Evolutionary conservation across 2,329 filamentous ascomycete species (phyloP).

Genomic region (Dendryphion nanum): DNA sequence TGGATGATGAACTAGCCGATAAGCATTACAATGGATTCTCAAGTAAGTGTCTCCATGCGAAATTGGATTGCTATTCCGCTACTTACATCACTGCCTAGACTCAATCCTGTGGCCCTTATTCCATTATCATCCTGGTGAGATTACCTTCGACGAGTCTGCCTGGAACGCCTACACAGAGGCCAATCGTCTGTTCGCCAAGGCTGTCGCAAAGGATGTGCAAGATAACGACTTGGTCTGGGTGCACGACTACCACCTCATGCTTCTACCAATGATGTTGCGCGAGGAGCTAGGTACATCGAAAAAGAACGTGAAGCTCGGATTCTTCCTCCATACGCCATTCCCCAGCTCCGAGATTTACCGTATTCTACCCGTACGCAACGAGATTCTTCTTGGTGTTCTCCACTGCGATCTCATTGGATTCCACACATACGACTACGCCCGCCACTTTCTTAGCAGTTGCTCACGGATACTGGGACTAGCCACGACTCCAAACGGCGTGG

Average conservation of each 20-base stretch:
- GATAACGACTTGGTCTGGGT: slow-evolving; percentile 97
- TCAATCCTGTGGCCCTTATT: slow-evolving; percentile 98
- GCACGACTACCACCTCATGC: slow-evolving; percentile 98
- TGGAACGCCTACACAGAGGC: slow-evolving; percentile 94
- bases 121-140: slow-evolving; percentile 98
- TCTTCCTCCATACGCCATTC: slow-evolving; percentile 97
- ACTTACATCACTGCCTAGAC: no score
- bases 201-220: slow-evolving; percentile 80
- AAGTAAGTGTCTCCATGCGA: no score
- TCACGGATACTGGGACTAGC: slow-evolving; percentile 81
- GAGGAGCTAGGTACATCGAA: slow-evolving; percentile 78
- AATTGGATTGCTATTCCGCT: no score
- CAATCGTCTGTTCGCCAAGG: slow-evolving; percentile 87
- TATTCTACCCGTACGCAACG: slow-evolving; percentile 88
- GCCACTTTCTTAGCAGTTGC: slow-evolving; percentile 94
- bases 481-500: slow-evolving; percentile 90
- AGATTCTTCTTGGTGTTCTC: slow-evolving; percentile 80
- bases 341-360: slow-evolving; percentile 96
- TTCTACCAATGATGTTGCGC: slow-evolving; percentile 91
- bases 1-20: slow-evolving; percentile 90
- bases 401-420: slow-evolving; percentile 96
- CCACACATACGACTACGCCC: slow-evolving; percentile 98
- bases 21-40: slow-evolving; percentile 98
- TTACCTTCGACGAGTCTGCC: slow-evolving; percentile 92
- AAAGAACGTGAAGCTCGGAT: slow-evolving; percentile 95